Evolutionary conservation across 208 protist species (phyloP), one percentile per base, ranked within the genome.

Genomic region (Crithidia sp.): DNA sequence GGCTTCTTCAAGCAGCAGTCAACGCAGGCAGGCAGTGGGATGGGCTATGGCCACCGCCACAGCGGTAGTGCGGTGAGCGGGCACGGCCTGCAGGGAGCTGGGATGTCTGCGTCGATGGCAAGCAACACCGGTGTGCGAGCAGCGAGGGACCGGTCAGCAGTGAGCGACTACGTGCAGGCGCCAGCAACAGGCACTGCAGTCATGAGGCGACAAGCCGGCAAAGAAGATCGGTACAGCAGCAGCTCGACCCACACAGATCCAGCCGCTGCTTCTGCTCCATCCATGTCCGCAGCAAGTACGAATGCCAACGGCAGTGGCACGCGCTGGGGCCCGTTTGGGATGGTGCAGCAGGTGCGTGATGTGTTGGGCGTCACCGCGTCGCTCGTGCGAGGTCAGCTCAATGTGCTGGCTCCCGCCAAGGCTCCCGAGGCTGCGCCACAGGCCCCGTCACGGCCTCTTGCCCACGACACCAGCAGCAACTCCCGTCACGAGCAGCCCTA

Each of bases 321-420:
- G 43, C 74, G 67, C 14, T 79, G 74, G 74, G 74, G 74, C 0
- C 67, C 74, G 8, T 59, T 79, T 39, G 74, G 67, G 7, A 69
- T 90, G 57, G 76, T 93, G 62, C 67, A 78, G 52, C 84, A 81
- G 28, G 83, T 89, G 17, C 74, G 83, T 5, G 87, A 95, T 45
- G 84, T 91, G 43, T 64, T 95, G 43, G 77, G 71, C 52, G 84
- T 86, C n/a, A 89, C 86, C 5, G 79, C 82, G 12, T 91, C 87
- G 4, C 74, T 92, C 28, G 83, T 90, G 16, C 75, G 80, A 3
- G 85, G 82, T 56, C 75, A 82, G 69, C 77, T 92, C 43, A 74
- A 90, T 56, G 78, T 92, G 6, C 44, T 87, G 56, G 66, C 71
- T 10, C 74, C 76, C 2, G 45, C 64, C 10, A 50, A 70, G 41